Percentiles rank a stretch among this genome's conserved stretches.
phyloP scores from a whole-genome alignment of 495 filamentous ascomycete genomes.

The Clavariopsis aquatica region DNA sequence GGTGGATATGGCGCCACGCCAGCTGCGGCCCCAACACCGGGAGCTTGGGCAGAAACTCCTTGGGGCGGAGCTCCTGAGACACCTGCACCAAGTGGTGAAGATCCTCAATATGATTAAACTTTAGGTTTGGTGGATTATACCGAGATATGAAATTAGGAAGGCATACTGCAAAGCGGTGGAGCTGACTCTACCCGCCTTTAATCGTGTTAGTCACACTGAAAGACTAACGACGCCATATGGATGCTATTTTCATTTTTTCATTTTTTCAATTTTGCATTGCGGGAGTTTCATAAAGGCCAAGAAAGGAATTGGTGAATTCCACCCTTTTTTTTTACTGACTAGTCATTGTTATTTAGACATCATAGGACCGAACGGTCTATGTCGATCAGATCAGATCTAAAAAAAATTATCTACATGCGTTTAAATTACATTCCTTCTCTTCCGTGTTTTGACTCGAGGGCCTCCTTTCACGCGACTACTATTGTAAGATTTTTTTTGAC shows the following conservation, averaged over 20 bases:
- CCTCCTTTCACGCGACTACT: too few species aligned
- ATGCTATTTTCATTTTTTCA: neutral
- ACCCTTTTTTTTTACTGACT: neutral
- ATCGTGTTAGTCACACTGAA: too few species aligned
- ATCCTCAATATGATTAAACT: conserved; percentile 53
- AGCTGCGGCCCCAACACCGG: conserved; percentile 76
- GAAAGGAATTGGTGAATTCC: neutral
- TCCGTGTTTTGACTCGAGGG: too few species aligned
- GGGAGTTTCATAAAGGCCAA: neutral
- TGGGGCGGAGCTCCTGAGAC: conserved; percentile 70
- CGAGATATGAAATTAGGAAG: neutral
- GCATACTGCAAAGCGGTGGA: neutral
- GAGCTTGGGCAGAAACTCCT: conserved; percentile 48
- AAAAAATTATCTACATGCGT: too few species aligned
- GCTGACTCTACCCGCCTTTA: too few species aligned
- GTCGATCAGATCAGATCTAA: too few species aligned
- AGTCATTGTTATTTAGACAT: too few species aligned
- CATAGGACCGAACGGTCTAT: too few species aligned
- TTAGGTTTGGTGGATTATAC: neutral
- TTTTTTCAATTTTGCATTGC: neutral
- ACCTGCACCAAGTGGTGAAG: conserved; percentile 68
- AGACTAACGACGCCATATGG: neutral
- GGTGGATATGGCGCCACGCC: conserved; percentile 49
- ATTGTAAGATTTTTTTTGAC: too few species aligned
- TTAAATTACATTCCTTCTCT: too few species aligned